A percentile compares a stretch with the other conserved stretches of the same genome.
phyloP scores from a whole-genome alignment of 2,329 filamentous ascomycete genomes.

The Fusarium pseudocircinatum region DNA sequence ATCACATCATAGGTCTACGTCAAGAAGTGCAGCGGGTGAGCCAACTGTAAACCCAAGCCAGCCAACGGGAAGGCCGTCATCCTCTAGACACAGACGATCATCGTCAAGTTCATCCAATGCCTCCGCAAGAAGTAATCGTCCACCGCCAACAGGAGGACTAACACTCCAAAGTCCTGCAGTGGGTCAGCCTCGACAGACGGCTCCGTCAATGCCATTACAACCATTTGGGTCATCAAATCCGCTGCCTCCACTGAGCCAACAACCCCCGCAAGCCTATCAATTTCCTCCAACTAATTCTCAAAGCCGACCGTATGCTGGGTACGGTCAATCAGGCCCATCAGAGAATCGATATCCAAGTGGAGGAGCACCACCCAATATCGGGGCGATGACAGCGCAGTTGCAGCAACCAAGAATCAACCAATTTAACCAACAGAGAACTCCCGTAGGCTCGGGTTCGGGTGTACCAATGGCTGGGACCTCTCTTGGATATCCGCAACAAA shows the following conservation, averaged over 20 bases:
- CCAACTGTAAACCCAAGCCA: too few relatives aligned
- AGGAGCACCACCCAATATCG: neutral
- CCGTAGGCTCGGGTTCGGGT: accelerated
- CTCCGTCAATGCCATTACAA: neutral
- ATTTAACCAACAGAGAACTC: neutral
- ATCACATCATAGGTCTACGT: neutral
- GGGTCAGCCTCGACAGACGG: neutral
- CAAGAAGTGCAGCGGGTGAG: neutral
- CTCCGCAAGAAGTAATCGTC: too few relatives aligned
- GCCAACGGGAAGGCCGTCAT: neutral
- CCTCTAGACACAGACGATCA: neutral
- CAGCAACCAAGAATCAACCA: neutral
- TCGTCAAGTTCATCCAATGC: neutral
- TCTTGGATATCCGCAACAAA: neutral
- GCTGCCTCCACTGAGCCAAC: neutral
- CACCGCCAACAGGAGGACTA: neutral
- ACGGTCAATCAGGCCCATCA: neutral
- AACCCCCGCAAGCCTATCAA: accelerated
- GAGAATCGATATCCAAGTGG: neutral
- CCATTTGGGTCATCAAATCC: neutral
- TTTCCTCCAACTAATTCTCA: neutral
- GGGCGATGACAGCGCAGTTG: accelerated
- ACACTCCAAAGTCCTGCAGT: neutral
- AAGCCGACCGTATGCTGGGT: neutral
- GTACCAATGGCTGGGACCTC: too few relatives aligned